These are phyloP conservation scores for Pichia pseudocactophila DNA, from an alignment of 805 yeast species.

Conservation along the genomic window DNA sequence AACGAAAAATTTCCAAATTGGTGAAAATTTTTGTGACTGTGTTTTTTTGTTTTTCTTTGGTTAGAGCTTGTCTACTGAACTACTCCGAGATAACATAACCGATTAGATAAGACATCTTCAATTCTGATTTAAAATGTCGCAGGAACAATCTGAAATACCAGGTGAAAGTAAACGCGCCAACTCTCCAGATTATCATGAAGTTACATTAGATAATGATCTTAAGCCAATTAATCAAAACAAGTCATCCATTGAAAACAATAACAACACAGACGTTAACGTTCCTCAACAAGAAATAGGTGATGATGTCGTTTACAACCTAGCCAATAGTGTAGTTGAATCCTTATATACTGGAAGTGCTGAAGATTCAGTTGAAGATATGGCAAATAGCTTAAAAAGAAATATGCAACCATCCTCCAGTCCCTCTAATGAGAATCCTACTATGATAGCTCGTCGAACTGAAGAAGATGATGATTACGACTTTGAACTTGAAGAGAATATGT, in stretches of 20 bases:
- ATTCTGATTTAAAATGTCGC: neutral
- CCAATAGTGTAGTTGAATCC: conserved; percentile 8
- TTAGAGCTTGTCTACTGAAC: neutral
- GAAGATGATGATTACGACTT: conserved; percentile 1
- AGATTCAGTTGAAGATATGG: neutral
- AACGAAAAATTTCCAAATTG: neutral
- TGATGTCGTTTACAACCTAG: conserved; percentile 1
- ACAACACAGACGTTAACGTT: neutral
- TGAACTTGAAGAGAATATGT: conserved; percentile 8
- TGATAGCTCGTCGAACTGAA: neutral
- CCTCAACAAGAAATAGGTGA: conserved; percentile 1
- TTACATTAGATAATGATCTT: neutral
- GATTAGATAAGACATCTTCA: neutral
- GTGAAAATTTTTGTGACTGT: conserved; percentile 12
- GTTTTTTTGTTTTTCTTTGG: conserved; percentile 12
- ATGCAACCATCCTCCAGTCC: neutral
- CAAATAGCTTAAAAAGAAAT: no score
- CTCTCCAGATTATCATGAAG: neutral
- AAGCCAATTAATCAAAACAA: neutral
- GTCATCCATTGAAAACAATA: neutral
- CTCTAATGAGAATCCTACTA: neutral
- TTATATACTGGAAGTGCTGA: neutral
- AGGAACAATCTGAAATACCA: neutral
- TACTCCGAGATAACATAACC: neutral
- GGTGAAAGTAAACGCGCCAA: no score